Percentiles rank a stretch among this genome's conserved stretches.
These are phyloP conservation scores for Pleurotus ostreatus DNA, from an alignment of 768 basidiomycete species.

Conservation along the genomic window DNA sequence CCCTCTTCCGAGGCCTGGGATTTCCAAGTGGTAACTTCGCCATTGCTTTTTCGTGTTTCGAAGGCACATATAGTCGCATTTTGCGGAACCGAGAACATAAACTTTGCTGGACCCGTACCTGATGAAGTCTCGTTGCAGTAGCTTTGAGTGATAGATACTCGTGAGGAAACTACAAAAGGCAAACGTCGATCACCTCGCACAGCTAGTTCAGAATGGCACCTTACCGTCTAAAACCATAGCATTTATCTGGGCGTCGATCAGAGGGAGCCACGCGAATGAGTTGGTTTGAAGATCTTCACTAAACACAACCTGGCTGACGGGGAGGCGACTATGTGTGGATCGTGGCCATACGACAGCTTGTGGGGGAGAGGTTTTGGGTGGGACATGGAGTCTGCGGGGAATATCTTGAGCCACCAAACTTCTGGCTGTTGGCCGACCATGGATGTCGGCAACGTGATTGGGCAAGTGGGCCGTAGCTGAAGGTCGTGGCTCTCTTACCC, in stretches of 20 bases:
- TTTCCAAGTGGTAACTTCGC: constrained; percentile 33
- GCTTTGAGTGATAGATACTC: constrained; percentile 33
- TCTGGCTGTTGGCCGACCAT: no score
- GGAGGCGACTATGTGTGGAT: no score
- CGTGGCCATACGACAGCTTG: no score
- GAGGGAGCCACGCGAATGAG: constrained; percentile 19
- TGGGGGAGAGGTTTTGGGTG: no score
- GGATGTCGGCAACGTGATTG: no score
- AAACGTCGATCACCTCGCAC: neutral
- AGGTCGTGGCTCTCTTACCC: no score
- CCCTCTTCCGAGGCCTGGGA: neutral
- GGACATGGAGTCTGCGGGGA: no score
- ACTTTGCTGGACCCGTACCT: constrained; percentile 41
- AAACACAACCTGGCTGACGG: no score
- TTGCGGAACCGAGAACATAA: constrained; percentile 56
- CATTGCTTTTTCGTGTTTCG: constrained; percentile 40
- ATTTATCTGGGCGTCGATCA: constrained; percentile 36
- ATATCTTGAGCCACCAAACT: no score
- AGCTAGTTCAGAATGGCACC: constrained; percentile 1
- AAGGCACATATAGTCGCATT: constrained; percentile 53
- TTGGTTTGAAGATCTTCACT: no score
- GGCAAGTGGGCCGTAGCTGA: no score
- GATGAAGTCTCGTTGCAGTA: constrained; percentile 33
- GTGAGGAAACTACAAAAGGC: constrained; percentile 34
- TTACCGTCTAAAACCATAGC: constrained; percentile 42